These are phyloP conservation scores for Ophiostoma tasmaniense DNA, from an alignment of 2,329 filamentous ascomycete genomes.

Conservation along the genomic window DNA sequence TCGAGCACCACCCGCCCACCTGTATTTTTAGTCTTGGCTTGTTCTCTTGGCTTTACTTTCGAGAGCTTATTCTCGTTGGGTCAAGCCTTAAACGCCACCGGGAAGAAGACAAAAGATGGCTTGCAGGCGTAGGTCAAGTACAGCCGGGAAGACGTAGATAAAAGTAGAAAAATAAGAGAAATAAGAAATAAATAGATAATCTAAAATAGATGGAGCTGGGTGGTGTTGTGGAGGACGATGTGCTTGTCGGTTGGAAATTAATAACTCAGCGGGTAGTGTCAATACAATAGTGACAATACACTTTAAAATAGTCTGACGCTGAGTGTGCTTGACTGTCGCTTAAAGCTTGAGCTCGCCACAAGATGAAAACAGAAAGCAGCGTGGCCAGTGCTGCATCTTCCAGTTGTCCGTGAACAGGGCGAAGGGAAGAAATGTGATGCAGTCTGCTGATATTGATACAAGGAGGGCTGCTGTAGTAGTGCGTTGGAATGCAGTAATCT, in stretches of 20 bases:
- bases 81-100: conserved; percentile 3
- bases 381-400: background rate
- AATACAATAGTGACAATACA: background rate
- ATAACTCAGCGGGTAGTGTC: background rate
- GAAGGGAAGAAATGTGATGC: background rate
- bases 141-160: too few relatives aligned
- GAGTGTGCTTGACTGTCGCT: too few relatives aligned
- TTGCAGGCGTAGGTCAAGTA: background rate
- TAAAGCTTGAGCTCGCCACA: too few relatives aligned
- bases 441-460: background rate
- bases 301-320: background rate
- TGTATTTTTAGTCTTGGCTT: background rate
- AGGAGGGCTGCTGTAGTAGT: background rate
- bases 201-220: too few relatives aligned
- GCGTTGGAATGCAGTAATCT: background rate
- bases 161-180: too few relatives aligned
- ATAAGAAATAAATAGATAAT: too few relatives aligned
- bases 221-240: too few relatives aligned
- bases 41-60: background rate
- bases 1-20: background rate
- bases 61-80: background rate
- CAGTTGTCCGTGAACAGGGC: background rate
- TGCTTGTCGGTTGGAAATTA: background rate
- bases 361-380: background rate
- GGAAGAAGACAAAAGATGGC: background rate